These are phyloP conservation scores for Penicillium psychrosexuale DNA, from an alignment of 2,329 filamentous ascomycete species.

Conservation along the genomic window DNA sequence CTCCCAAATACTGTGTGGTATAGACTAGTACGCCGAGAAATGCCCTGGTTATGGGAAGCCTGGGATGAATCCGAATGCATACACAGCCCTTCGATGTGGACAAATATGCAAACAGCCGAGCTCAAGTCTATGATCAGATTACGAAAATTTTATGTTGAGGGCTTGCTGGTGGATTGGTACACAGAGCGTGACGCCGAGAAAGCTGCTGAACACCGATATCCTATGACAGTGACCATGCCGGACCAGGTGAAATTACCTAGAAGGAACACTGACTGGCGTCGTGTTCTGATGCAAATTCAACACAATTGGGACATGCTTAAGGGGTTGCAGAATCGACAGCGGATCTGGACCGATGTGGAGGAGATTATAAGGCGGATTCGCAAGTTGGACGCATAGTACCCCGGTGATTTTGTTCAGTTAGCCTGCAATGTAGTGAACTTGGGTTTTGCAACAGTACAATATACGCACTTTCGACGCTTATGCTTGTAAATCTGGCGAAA, in stretches of 20 bases:
- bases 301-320: conserved; percentile 19
- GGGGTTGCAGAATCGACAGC: conserved; percentile 22
- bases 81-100: conserved; percentile 11
- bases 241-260: background rate
- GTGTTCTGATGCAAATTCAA: conserved; percentile 20
- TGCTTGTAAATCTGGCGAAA: background rate
- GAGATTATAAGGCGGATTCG: conserved; percentile 41
- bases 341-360: conserved; percentile 21
- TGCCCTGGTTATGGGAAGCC: conserved; percentile 22
- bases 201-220: conserved; percentile 1
- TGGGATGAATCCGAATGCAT: conserved; percentile 8
- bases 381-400: background rate
- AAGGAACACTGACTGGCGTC: conserved; percentile 20
- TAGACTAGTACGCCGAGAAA: conserved; percentile 12
- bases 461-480: background rate
- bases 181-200: background rate
- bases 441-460: background rate
- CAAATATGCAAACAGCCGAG: conserved; percentile 4
- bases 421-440: background rate
- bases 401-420: too few species aligned
- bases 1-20: conserved; percentile 15
- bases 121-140: background rate
- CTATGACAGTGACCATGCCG: background rate
- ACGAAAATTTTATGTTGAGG: background rate
- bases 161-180: background rate